Evolutionary conservation across 1,284 basidiomycete species (phyloP).

Genomic region (Pseudozyma tsukubaensis): DNA sequence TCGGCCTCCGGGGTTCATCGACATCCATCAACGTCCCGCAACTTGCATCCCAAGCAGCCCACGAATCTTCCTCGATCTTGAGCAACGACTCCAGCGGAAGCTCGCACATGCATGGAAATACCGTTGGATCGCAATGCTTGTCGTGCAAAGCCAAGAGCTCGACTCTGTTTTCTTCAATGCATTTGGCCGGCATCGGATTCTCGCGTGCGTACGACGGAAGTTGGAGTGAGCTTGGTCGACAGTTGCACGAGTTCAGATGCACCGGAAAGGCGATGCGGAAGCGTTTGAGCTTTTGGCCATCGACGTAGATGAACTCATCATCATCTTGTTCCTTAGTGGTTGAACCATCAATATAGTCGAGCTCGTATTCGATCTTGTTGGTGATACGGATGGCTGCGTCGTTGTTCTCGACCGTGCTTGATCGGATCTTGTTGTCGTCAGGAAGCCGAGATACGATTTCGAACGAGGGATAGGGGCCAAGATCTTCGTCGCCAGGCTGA

Average conservation of each 20-base stretch:
- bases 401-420: slow-evolving; percentile 28
- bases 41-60: no score
- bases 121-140: slow-evolving; percentile 6
- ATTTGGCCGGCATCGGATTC: slow-evolving; percentile 25
- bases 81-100: no score
- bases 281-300: slow-evolving; percentile 38
- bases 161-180: background rate
- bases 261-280: slow-evolving; percentile 31
- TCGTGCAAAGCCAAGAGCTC: background rate
- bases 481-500: slow-evolving; percentile 19
- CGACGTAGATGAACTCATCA: slow-evolving; percentile 25
- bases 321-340: background rate
- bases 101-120: background rate
- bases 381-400: slow-evolving; percentile 35
- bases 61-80: no score
- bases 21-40: no score
- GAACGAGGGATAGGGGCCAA: slow-evolving; percentile 24
- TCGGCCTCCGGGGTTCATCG: no score
- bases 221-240: slow-evolving; percentile 33
- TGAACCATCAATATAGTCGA: slow-evolving; percentile 45
- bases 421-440: slow-evolving; percentile 33
- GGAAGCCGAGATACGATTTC: slow-evolving; percentile 28
- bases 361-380: slow-evolving; percentile 34
- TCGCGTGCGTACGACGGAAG: slow-evolving; percentile 35
- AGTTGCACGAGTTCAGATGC: slow-evolving; percentile 29